Percentiles rank a stretch among this genome's conserved stretches.
phyloP scores from a whole-genome alignment of 495 filamentous ascomycete species.

The Usnea hakonensis region DNA sequence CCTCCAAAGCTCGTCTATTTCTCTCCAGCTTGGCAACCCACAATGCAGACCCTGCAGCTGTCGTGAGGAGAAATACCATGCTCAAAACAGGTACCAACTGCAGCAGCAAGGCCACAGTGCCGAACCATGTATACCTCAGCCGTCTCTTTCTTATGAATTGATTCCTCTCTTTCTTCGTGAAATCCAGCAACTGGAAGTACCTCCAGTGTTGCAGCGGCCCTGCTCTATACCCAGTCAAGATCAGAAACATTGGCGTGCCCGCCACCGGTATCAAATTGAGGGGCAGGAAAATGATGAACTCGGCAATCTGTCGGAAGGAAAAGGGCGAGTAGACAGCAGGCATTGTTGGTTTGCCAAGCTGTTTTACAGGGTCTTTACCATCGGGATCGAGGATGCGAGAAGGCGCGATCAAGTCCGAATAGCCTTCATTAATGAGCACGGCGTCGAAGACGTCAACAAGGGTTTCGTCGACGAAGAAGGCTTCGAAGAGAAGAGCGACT shows the following conservation, averaged over 20 bases:
- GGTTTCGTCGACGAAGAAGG: constrained; percentile 61
- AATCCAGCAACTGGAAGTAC: constrained; percentile 53
- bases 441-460: constrained; percentile 63
- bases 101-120: constrained; percentile 51
- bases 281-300: constrained; percentile 63
- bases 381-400: constrained; percentile 49
- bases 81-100: constrained; percentile 56
- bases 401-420: constrained; percentile 47
- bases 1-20: constrained; percentile 12
- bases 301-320: constrained; percentile 66
- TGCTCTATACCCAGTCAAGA: constrained; percentile 55
- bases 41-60: constrained; percentile 53
- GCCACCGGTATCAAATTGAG: constrained; percentile 58
- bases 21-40: constrained; percentile 55
- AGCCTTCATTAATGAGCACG: constrained; percentile 52
- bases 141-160: constrained; percentile 43
- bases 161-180: constrained; percentile 51
- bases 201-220: constrained; percentile 62
- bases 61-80: constrained; percentile 62
- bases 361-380: constrained; percentile 43
- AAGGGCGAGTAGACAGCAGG: constrained; percentile 57
- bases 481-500: constrained; percentile 55
- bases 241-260: constrained; percentile 55
- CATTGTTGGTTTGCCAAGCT: constrained; percentile 51
- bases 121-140: constrained; percentile 59